Base-by-base conservation (phyloP, 768 basidiomycete genomes). In the Terana coerulea region DNA sequence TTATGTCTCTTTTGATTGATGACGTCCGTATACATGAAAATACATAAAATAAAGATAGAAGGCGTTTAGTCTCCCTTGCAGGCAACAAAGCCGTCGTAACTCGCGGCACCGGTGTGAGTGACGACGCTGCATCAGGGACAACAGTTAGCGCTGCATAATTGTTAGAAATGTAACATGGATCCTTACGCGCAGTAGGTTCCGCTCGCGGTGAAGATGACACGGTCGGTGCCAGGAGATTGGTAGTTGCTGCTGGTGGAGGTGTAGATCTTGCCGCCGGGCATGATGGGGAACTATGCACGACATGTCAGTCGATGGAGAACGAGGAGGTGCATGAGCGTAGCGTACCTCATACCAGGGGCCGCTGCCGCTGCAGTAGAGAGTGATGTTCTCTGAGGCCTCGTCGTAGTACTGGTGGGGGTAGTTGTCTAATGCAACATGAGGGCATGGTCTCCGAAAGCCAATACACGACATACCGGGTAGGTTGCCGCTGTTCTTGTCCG, bases 131-230 rank as follows among this genome's bases (percentile, higher is more conserved):
- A 8, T 8, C 39, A 30, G 14, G 24, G 5, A 3, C 12, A 43
- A 36, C 30, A 48, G 21, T n/a, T 12, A 22, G 11, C 21, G 21
- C 12, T 29, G 25, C n/a, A 11, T 3, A 22, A 14, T 21, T 21
- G 5, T 3, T 3, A 15, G 9, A 10, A 19, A n/a, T 8, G 31
- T 14, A n/a, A 34, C 9, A 34, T 6, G 30, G 8, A 10, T 15
- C 53, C 59, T 44, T 30, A 58, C 59, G 59, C 59, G 59, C 59
- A 60, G 51, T 60, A 60, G n/a, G 59, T 60, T 11, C 59, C 59
- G 44, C 47, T 53, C 14, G 48, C 17, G 46, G 56, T 60, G 51
- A 58, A 58, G 45, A 60, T 46, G 47, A 60, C 59, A 37, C 59
- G 59, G 51, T 60, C 59, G 14, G 59, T 55, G 35, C 59, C 59